Conservation (phyloP, 139 green algal genomes). For the Diplosphaera chodatii region DNA sequence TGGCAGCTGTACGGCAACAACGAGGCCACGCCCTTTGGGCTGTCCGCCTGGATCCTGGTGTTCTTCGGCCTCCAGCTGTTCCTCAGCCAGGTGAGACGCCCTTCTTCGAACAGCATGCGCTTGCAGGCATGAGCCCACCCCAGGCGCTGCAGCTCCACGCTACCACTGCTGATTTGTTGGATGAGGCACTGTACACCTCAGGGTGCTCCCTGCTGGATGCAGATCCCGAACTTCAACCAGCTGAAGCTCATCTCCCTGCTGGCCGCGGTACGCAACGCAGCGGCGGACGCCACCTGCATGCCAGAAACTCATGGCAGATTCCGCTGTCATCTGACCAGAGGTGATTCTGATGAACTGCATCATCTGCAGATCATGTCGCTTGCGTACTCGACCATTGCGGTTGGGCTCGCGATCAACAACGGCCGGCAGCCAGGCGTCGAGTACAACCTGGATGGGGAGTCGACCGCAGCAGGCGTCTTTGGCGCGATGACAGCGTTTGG, state of each 20-base stretch:
- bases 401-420: conserved; percentile 15
- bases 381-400: conserved; percentile 39
- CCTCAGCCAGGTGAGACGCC: conserved; percentile 39
- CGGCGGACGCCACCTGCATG: too few relatives aligned
- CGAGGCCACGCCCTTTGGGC: conserved; percentile 5
- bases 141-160: neutral
- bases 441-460: conserved; percentile 11
- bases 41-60: conserved; percentile 30
- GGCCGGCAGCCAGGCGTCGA: neutral
- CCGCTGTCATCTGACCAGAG: too few relatives aligned
- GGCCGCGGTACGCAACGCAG: too few relatives aligned
- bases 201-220: neutral
- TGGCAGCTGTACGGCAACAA: conserved; percentile 13
- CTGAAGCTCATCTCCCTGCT: conserved; percentile 18
- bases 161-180: too few relatives aligned
- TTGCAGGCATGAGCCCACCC: neutral
- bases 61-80: conserved; percentile 38
- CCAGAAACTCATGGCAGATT: too few relatives aligned
- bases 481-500: conserved; percentile 20
- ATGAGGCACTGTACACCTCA: too few relatives aligned
- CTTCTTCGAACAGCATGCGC: too few relatives aligned
- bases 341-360: too few relatives aligned
- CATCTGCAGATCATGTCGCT: conserved; percentile 43
- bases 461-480: conserved; percentile 18
- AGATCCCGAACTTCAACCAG: conserved; percentile 32